Conservation (phyloP, 2,329 filamentous ascomycete species). For the Aspergillus tamarii region DNA sequence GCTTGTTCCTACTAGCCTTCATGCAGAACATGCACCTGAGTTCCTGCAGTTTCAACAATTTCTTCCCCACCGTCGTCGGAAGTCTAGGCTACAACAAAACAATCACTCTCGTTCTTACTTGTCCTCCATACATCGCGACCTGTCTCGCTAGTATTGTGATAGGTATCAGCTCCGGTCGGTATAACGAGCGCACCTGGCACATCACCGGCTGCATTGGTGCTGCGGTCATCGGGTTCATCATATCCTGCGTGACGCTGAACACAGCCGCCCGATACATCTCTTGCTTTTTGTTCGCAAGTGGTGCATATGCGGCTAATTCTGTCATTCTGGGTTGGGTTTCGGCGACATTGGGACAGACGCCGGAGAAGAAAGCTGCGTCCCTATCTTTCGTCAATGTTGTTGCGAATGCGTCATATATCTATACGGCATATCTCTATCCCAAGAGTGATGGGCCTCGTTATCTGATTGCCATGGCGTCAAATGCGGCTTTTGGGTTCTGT, state of each 20-base stretch:
- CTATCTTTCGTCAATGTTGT: constrained; percentile 43
- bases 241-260: constrained; percentile 8
- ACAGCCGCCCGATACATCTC: constrained; percentile 24
- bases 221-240: constrained; percentile 20
- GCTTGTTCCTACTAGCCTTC: constrained; percentile 47
- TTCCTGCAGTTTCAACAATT: constrained; percentile 49
- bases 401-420: constrained; percentile 44
- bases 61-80: constrained; percentile 49
- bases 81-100: constrained; percentile 51
- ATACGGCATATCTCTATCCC: constrained; percentile 45
- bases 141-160: neutral
- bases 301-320: constrained; percentile 39
- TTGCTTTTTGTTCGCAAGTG: constrained; percentile 37
- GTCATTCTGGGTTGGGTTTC: constrained; percentile 43
- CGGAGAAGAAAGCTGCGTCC: constrained; percentile 43
- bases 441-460: constrained; percentile 34
- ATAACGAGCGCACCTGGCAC: constrained; percentile 20
- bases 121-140: constrained; percentile 18
- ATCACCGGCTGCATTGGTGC: constrained; percentile 17
- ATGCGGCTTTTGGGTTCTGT: neutral
- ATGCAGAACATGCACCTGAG: constrained; percentile 53
- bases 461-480: constrained; percentile 26
- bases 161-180: constrained; percentile 9
- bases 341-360: constrained; percentile 37
- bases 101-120: constrained; percentile 53